A percentile compares a stretch with the other conserved stretches of the same genome.
These are phyloP conservation scores for Inonotus hispidus DNA, from an alignment of 1,284 basidiomycete genomes.

Conservation along the genomic window DNA sequence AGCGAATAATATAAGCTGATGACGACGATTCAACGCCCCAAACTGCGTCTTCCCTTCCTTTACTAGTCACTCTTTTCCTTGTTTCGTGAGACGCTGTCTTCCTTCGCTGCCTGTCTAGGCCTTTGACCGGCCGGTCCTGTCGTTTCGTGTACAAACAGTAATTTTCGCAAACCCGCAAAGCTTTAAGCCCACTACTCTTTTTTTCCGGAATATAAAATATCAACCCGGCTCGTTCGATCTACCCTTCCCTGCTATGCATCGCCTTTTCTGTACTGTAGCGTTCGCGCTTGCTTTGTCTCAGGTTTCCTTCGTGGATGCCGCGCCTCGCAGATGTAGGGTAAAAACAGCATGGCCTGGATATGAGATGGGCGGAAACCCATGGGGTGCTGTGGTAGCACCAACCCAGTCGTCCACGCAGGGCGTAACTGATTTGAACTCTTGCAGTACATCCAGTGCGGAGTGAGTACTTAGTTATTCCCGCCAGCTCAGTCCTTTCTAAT, in stretches of 20 bases:
- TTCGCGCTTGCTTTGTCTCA: slow-evolving; percentile 31
- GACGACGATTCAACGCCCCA: background rate
- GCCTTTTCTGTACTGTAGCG: slow-evolving; percentile 33
- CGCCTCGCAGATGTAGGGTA: slow-evolving; percentile 40
- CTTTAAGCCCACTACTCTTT: slow-evolving; percentile 12
- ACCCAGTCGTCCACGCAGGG: background rate
- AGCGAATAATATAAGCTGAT: background rate
- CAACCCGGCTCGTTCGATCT: slow-evolving; percentile 21
- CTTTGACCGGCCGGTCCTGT: slow-evolving; percentile 17
- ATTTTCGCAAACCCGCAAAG: slow-evolving; percentile 21
- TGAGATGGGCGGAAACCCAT: slow-evolving; percentile 47
- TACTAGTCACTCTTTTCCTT: background rate
- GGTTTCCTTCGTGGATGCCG: slow-evolving; percentile 32
- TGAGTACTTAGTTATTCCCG: background rate
- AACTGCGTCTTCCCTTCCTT: background rate
- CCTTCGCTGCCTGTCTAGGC: slow-evolving; percentile 19
- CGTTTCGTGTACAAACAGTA: slow-evolving; percentile 21
- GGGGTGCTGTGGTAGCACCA: slow-evolving; percentile 33
- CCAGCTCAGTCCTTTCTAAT: background rate
- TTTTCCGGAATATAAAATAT: background rate
- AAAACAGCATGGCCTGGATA: slow-evolving; percentile 49
- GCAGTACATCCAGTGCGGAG: background rate
- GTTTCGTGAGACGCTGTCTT: slow-evolving; percentile 14
- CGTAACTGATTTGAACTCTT: background rate
- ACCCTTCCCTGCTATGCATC: slow-evolving; percentile 34